phyloP scores from a whole-genome alignment of 2,329 filamentous ascomycete species.

The Trichoderma lentiforme region DNA sequence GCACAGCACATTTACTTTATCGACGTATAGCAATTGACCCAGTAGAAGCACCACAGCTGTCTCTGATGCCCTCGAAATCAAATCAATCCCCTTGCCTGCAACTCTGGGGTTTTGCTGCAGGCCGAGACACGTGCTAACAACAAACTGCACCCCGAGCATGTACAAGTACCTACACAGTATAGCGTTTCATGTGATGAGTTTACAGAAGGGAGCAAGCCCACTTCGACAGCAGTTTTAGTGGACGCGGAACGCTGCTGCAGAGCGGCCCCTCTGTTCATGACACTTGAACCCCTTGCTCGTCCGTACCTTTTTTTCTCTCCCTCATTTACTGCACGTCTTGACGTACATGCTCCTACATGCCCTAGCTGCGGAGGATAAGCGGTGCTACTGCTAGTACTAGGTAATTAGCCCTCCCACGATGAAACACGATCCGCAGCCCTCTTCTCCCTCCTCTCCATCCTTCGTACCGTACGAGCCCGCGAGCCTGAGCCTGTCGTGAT shows the following conservation, averaged over 20 bases:
- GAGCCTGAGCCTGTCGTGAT: background rate
- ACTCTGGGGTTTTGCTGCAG: conserved; percentile 5
- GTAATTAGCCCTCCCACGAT: background rate
- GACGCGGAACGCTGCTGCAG: conserved; percentile 4
- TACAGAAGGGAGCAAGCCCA: background rate
- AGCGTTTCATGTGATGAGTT: conserved; percentile 7
- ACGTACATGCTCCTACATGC: background rate
- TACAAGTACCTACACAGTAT: background rate
- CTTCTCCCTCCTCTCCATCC: background rate
- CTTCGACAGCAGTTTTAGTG: conserved; percentile 8
- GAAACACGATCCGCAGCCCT: background rate
- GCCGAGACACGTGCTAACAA: conserved; percentile 10
- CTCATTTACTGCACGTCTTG: background rate
- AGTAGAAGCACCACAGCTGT: background rate
- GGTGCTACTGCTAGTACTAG: background rate
- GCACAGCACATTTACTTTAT: background rate
- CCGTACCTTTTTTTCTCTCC: background rate
- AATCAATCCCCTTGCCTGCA: background rate
- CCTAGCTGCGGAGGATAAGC: background rate
- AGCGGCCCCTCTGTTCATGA: conserved; percentile 8
- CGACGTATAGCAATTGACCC: background rate
- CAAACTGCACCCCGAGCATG: conserved; percentile 4
- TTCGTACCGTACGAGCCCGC: background rate
- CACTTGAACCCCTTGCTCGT: background rate
- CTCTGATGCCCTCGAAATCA: background rate